Percentiles rank a stretch among this genome's conserved stretches.
These are phyloP conservation scores for Ajuga chamaepitys DNA, from an alignment of 257 asterid genomes.

Conservation along the genomic window DNA sequence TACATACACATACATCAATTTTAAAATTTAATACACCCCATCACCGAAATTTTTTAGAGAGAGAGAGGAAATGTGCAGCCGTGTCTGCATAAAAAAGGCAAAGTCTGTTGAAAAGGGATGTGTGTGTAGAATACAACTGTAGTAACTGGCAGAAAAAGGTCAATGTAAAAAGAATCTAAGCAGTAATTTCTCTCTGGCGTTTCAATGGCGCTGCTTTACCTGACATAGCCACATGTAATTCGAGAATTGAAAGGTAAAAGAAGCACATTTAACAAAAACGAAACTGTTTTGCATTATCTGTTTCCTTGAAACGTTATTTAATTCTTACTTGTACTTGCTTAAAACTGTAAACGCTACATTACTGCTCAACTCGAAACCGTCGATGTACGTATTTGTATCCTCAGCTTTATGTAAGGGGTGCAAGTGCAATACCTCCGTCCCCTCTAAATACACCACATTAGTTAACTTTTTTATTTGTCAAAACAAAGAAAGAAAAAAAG, in stretches of 20 bases:
- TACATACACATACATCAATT: neutral
- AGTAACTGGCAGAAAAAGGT: neutral
- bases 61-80: too few species aligned
- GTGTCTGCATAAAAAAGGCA: slow-evolving; percentile 2
- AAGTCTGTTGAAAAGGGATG: neutral
- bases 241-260: neutral
- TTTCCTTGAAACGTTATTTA: too few species aligned
- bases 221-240: slow-evolving; percentile 32
- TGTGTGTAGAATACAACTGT: neutral
- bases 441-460: too few species aligned
- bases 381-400: too few species aligned
- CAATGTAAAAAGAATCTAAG: slow-evolving; percentile 17
- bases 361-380: too few species aligned
- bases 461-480: too few species aligned
- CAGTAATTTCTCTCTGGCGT: slow-evolving; percentile 2
- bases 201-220: slow-evolving; percentile 21
- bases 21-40: neutral
- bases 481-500: too few species aligned
- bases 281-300: neutral
- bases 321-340: too few species aligned
- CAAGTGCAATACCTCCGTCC: too few species aligned
- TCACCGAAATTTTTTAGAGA: too few species aligned
- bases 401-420: too few species aligned
- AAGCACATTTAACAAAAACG: neutral
- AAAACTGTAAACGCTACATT: too few species aligned